Conservation (phyloP, 805 yeast genomes). For the Myxozyma udenii region DNA sequence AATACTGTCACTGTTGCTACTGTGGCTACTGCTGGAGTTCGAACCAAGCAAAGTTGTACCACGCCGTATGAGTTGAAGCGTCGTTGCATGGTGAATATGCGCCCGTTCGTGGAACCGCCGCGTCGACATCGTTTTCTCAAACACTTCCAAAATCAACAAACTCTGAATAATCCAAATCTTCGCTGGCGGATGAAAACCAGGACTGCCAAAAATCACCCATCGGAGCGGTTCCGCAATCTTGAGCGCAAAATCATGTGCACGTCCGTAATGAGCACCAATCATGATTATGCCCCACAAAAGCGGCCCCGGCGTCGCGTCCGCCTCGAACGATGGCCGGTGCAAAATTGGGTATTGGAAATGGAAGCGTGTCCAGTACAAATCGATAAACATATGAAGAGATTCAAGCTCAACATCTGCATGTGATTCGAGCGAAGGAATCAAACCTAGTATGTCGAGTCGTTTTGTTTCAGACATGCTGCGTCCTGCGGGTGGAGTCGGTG, state of each 20-base stretch:
- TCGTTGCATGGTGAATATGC: slow-evolving; percentile 82
- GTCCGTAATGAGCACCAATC: slow-evolving; percentile 55
- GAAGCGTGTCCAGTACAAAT: slow-evolving; percentile 54
- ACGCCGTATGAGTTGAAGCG: slow-evolving; percentile 65
- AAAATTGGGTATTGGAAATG: slow-evolving; percentile 59
- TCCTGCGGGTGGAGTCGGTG: slow-evolving; percentile 37
- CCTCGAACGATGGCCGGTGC: slow-evolving; percentile 57
- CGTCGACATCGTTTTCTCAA: slow-evolving; percentile 69
- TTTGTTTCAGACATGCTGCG: slow-evolving; percentile 36
- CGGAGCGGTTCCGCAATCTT: slow-evolving; percentile 58
- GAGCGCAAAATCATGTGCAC: slow-evolving; percentile 41
- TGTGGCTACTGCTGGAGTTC: not conserved
- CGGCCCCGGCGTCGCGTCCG: slow-evolving; percentile 48
- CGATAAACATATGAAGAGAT: slow-evolving; percentile 36
- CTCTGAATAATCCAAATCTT: slow-evolving; percentile 73
- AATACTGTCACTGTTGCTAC: not conserved
- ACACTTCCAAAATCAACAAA: slow-evolving; percentile 65
- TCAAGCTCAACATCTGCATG: slow-evolving; percentile 40
- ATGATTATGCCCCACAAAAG: slow-evolving; percentile 55
- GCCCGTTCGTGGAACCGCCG: slow-evolving; percentile 75
- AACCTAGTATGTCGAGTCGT: slow-evolving; percentile 32
- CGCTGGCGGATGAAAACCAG: slow-evolving; percentile 75
- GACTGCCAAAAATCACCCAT: slow-evolving; percentile 65
- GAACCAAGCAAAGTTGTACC: slow-evolving; percentile 25
- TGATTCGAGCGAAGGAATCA: slow-evolving; percentile 37